These are phyloP conservation scores for Isatis tinctoria DNA, from an alignment of 345 rosid species.

Conservation along the genomic window DNA sequence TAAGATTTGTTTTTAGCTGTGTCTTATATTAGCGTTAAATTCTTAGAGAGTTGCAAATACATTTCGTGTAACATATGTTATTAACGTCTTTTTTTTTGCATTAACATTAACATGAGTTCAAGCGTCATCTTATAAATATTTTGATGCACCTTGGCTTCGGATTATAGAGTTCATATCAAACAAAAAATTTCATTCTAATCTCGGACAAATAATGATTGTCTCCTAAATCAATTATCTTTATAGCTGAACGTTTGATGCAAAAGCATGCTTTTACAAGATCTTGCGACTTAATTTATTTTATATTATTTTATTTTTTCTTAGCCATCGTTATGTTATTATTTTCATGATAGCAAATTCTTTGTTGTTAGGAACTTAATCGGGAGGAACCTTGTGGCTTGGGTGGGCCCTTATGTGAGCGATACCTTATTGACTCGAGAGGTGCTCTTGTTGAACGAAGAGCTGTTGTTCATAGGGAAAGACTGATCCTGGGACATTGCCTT, in stretches of 20 bases:
- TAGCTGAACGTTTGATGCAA: not conserved
- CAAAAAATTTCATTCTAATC: not conserved
- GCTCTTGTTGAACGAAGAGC: constrained; percentile 81
- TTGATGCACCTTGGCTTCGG: not conserved
- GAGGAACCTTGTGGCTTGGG: constrained; percentile 96
- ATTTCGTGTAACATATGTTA: not conserved
- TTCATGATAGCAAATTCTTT: constrained; percentile 10
- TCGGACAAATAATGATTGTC: not conserved
- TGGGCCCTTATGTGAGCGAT: constrained; percentile 73
- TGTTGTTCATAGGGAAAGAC: constrained; percentile 83
- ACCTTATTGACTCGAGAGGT: constrained; percentile 85
- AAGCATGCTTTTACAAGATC: not conserved
- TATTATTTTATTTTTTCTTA: not conserved
- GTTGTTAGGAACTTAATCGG: constrained; percentile 74
- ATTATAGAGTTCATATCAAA: not conserved
- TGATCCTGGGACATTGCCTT: constrained; percentile 86
- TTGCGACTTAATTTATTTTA: not conserved
- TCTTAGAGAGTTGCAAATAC: not conserved
- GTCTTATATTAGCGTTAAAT: not conserved
- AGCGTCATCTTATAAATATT: not conserved
- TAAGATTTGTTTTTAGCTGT: not conserved
- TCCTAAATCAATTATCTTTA: not conserved
- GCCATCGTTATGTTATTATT: not conserved
- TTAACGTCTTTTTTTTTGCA: not conserved
- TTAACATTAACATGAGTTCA: not conserved